phyloP scores from a whole-genome alignment of 208 protist genomes.

The Trypanosoma avium region DNA sequence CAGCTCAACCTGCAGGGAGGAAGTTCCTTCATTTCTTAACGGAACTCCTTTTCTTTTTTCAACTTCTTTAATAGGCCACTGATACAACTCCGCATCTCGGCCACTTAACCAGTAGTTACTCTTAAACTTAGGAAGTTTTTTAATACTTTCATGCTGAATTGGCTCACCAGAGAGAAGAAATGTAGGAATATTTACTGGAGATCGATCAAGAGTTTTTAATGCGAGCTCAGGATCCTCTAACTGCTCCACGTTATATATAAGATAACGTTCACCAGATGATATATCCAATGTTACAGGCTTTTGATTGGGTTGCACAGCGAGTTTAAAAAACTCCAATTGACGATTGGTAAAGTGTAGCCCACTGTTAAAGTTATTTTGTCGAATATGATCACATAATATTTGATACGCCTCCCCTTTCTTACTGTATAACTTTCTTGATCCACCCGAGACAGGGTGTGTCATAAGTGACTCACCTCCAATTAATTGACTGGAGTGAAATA shows the following conservation, averaged over 20 bases:
- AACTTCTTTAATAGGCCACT: conserved; percentile 81
- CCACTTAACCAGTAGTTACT: conserved; percentile 90
- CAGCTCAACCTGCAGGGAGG: conserved; percentile 72
- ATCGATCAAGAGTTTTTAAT: conserved; percentile 80
- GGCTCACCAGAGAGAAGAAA: conserved; percentile 85
- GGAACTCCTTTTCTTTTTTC: conserved; percentile 79
- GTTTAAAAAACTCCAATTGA: conserved; percentile 85
- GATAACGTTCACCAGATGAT: conserved; percentile 59
- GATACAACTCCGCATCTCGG: conserved; percentile 84
- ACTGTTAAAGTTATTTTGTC: conserved; percentile 84
- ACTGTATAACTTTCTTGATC: conserved; percentile 74
- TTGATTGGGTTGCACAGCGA: conserved; percentile 62
- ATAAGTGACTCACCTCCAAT: conserved; percentile 70
- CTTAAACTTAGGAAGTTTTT: conserved; percentile 76
- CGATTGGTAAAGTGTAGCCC: conserved; percentile 86
- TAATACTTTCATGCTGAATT: conserved; percentile 64
- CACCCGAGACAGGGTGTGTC: conserved; percentile 73
- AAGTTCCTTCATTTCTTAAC: conserved; percentile 45
- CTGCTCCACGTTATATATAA: conserved; percentile 89
- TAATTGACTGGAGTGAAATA: conserved; percentile 84
- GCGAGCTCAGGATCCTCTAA: conserved; percentile 81
- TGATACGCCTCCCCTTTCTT: conserved; percentile 60
- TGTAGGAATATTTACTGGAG: conserved; percentile 73
- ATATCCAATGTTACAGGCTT: conserved; percentile 69
- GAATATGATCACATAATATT: conserved; percentile 69